Base-by-base conservation (phyloP, 1,139 yeast genomes). In the Magnusiomyces suaveolens region DNA sequence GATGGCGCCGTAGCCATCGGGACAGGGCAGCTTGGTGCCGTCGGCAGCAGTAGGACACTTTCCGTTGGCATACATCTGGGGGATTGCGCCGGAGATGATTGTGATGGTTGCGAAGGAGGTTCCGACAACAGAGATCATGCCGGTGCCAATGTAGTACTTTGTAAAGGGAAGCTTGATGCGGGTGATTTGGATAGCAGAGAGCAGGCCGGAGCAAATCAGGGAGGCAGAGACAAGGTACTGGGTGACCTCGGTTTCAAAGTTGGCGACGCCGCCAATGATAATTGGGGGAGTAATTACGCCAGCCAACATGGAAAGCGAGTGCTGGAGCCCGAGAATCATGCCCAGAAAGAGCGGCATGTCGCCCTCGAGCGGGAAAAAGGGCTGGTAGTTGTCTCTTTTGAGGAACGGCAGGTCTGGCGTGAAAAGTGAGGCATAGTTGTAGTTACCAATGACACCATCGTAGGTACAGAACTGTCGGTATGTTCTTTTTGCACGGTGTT, bases 231-330 rank as follows among this genome's bases (percentile, higher is more conserved):
- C 95, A 61, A 89, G 72, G 69, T 87, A 88, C 64, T 86, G 83
- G 52, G 80, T 77, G 21, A 72, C 59, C 2, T 69, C 76, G 20
- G 72, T 60, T 36, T 69, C 70, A 55, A 88, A 74, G 67, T 84
- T 76, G 24, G 90, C 89, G 29, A 78, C 70, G 10, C 73, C 63
- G 0, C 89, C 73, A 51, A 86, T 84, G 62, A 87, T 74, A 55
- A 87, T 71, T 1, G 96, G 94, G 3, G 96, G 95, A n/a, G 95
- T 75, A 46, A 85, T 84, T 51, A 89, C 80, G 64, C 96, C 96
- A 10, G 95, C 96, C 71, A 89, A 72, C 95, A 88, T 87, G 47
- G 96, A 84, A 61, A 89, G 72, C 1, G 95, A 75, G 67, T 89
- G 97, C 71, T 88, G 96, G 61, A 89, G 76, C 18, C 96, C 96